A percentile compares a stretch with the other conserved stretches of the same genome.
Conservation (phyloP, 305 asterid species). For the Lippia alba region DNA sequence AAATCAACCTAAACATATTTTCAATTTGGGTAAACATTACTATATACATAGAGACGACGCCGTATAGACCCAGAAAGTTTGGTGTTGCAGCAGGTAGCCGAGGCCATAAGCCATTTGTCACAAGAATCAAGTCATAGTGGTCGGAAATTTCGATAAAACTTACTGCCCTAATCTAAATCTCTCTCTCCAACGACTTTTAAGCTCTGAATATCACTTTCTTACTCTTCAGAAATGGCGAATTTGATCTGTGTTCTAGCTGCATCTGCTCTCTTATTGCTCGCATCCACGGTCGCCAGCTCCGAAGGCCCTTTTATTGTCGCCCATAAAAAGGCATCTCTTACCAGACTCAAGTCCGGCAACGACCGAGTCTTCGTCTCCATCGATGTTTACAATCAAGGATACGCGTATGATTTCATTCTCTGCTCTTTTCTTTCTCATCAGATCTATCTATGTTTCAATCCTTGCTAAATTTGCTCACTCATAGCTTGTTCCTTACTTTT, state of each 20-base stretch:
- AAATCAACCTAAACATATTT: too few relatives aligned
- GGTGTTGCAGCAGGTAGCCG: background rate
- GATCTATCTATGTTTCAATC: conserved; percentile 36
- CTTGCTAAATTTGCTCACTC: too few relatives aligned
- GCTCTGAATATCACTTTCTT: conserved; percentile 28
- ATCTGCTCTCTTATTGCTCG: conserved; percentile 32
- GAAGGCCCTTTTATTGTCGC: conserved; percentile 86
- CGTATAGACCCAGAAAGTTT: too few relatives aligned
- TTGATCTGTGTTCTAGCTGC: conserved; percentile 43
- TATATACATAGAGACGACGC: background rate
- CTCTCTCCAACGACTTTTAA: background rate
- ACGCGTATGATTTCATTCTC: conserved; percentile 55
- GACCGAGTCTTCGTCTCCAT: conserved; percentile 82
- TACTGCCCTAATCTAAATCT: conserved; percentile 36
- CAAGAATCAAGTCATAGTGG: too few relatives aligned
- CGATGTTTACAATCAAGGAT: conserved; percentile 89
- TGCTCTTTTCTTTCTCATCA: conserved; percentile 10
- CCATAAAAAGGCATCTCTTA: conserved; percentile 86
- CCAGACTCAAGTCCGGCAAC: conserved; percentile 74
- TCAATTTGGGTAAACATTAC: too few relatives aligned
- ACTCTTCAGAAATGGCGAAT: conserved; percentile 43
- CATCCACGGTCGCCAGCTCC: conserved; percentile 53
- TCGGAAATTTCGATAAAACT: conserved; percentile 39
- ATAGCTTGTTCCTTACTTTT: background rate
- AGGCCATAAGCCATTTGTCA: too few relatives aligned